A percentile compares a stretch with the other conserved stretches of the same genome.
Evolutionary conservation across 768 basidiomycete species (phyloP).

Genomic region (Tricholoma bakamatsutake): DNA sequence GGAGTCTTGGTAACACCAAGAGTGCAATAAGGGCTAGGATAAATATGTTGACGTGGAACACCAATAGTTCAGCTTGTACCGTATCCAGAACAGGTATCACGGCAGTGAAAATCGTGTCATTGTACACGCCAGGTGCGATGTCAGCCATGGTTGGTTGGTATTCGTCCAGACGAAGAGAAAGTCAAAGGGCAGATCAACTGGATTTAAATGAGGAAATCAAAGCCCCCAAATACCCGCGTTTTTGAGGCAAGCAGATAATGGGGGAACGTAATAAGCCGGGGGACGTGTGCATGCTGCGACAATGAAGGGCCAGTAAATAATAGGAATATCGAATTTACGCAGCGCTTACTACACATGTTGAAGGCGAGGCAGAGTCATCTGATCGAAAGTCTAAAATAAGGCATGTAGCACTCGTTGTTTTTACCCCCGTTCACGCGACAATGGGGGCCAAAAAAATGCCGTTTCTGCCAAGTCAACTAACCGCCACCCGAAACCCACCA

Average conservation of each 20-base stretch:
- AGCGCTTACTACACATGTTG: neutral
- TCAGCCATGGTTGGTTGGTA: neutral
- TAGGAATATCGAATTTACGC: neutral
- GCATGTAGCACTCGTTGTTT: neutral
- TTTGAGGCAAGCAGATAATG: neutral
- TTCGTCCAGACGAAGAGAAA: neutral
- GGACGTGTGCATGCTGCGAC: neutral
- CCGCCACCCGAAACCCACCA: too few species aligned
- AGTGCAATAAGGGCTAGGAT: slow-evolving; percentile 35
- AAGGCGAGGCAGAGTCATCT: slow-evolving; percentile 1
- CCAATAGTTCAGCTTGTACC: slow-evolving; percentile 15
- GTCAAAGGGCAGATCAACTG: neutral
- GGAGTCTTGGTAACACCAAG: slow-evolving; percentile 40
- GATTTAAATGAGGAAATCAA: neutral
- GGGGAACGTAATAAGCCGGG: neutral
- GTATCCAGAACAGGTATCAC: slow-evolving; percentile 11
- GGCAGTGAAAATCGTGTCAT: slow-evolving; percentile 3
- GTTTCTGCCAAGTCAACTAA: too few species aligned
- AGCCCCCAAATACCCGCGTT: neutral
- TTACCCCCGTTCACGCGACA: too few species aligned
- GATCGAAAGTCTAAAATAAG: neutral
- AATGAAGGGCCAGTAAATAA: neutral
- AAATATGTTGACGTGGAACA: slow-evolving; percentile 41
- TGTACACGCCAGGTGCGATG: slow-evolving; percentile 7
- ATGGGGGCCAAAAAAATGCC: too few species aligned